These are phyloP conservation scores for Daldinia childiae DNA, from an alignment of 495 filamentous ascomycete genomes.

Conservation along the genomic window DNA sequence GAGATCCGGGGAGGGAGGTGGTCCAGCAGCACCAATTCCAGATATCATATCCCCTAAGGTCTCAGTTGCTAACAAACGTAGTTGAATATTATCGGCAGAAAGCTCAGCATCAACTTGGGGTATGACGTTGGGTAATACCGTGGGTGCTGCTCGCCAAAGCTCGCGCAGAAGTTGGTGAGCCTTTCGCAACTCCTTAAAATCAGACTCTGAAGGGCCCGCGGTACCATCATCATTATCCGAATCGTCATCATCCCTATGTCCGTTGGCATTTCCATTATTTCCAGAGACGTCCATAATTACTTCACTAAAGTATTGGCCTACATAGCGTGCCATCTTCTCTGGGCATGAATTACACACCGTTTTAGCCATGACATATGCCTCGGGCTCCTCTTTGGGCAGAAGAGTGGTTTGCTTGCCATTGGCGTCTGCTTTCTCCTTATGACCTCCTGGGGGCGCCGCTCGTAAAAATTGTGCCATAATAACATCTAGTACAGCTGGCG, in stretches of 20 bases:
- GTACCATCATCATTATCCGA: slow-evolving; percentile 76
- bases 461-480: slow-evolving; percentile 95
- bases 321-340: slow-evolving; percentile 91
- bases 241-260: slow-evolving; percentile 63
- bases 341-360: slow-evolving; percentile 88
- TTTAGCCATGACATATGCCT: slow-evolving; percentile 96
- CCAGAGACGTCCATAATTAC: slow-evolving; percentile 89
- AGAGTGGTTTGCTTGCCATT: slow-evolving; percentile 75
- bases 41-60: slow-evolving; percentile 94
- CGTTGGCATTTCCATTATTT: slow-evolving; percentile 58
- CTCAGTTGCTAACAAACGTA: slow-evolving; percentile 88
- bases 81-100: slow-evolving; percentile 83
- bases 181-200: slow-evolving; percentile 86
- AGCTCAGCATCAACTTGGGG: slow-evolving; percentile 94
- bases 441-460: slow-evolving; percentile 71
- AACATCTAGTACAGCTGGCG: slow-evolving; percentile 85
- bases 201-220: slow-evolving; percentile 75
- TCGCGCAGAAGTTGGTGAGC: slow-evolving; percentile 90
- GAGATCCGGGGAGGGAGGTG: slow-evolving; percentile 73
- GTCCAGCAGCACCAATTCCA: slow-evolving; percentile 89
- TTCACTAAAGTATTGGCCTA: slow-evolving; percentile 97
- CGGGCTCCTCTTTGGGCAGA: slow-evolving; percentile 82
- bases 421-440: slow-evolving; percentile 63
- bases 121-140: slow-evolving; percentile 90
- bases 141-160: slow-evolving; percentile 90